Evolutionary conservation across 2,329 filamentous ascomycete species (phyloP).

Genomic region (Penicillium sclerotigenum): DNA sequence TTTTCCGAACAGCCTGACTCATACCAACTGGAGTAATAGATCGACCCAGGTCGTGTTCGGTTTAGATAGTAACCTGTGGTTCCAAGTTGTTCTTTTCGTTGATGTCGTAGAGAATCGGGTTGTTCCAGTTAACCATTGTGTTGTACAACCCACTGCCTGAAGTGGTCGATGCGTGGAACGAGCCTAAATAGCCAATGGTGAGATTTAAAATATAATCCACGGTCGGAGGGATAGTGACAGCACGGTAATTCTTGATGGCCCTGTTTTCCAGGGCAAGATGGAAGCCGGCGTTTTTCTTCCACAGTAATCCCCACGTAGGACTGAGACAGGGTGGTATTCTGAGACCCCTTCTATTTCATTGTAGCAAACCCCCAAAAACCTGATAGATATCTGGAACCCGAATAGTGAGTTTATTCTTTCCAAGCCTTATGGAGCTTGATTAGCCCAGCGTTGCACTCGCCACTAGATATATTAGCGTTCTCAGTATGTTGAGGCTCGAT

Average conservation of each 20-base stretch:
- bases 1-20: too few species aligned
- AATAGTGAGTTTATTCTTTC: constrained; percentile 41
- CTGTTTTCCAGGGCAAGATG: constrained; percentile 46
- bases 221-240: constrained; percentile 49
- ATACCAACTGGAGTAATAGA: constrained; percentile 34
- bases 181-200: constrained; percentile 27
- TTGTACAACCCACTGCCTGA: constrained; percentile 27
- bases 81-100: constrained; percentile 26
- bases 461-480: constrained; percentile 33
- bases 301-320: constrained; percentile 51
- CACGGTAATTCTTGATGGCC: constrained; percentile 11
- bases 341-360: constrained; percentile 40
- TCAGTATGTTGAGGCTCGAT: constrained; percentile 41
- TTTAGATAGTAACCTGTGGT: constrained; percentile 30
- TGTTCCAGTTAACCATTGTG: constrained; percentile 29
- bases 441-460: constrained; percentile 43
- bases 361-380: constrained; percentile 52
- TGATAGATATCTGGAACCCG: constrained; percentile 53
- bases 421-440: constrained; percentile 41
- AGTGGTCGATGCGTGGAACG: constrained; percentile 33
- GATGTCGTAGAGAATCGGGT: constrained; percentile 34
- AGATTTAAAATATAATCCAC: constrained; percentile 48
- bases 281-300: constrained; percentile 44
- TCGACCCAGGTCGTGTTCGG: constrained; percentile 42
- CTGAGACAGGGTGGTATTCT: constrained; percentile 21